Base-by-base conservation (phyloP, 1,139 yeast genomes). In the Protomyces inundatus region DNA sequence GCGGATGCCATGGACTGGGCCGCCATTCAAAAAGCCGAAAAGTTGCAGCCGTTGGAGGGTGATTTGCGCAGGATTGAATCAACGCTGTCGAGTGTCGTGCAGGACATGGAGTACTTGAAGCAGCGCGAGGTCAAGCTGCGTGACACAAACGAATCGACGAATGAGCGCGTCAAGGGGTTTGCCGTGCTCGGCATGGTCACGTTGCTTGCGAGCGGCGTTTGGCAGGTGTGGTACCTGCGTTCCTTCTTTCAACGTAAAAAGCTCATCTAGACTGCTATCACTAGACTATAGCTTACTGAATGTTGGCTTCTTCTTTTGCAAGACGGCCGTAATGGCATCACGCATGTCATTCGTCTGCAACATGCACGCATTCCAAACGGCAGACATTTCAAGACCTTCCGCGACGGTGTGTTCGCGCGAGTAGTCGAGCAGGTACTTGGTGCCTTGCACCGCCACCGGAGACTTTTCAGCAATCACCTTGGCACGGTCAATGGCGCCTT, bases 1-100 rank as follows among this genome's bases (percentile, higher is more conserved):
- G 88, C 97, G 64, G 90, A 91, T 71, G 98, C 98, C 50, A 86
- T 98, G 77, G 98, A 93, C 77, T 93, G 98, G 98, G 90, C 90
- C 74, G 90, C 95, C 35, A 80, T 90, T 68, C 97, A 91, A 78
- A 91, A 96, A 50, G 83, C 88, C 55, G 98, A 91, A 76, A 89
- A 90, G 74, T 84, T 93, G 76, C 89, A 88, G 78, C 98, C 98
- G 9, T 84, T 87, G 57, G 98, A 93, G 76, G 85, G 90, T 64
- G 96, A 89, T 72, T 81, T 93, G 75, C 85, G 91, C 75, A 85
- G 88, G 62, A 73, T 91, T 66, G 91, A 89, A 75, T 96, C 88
- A 73, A 77, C 89, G 77, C 84, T 95, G 60, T 86, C 83, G 67
- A 98, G 93, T 77, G 83, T 93, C 71, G 82, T 81, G 67, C 78